These are phyloP conservation scores for Penicillium crustosum DNA, from an alignment of 2,329 filamentous ascomycete genomes.

Conservation along the genomic window DNA sequence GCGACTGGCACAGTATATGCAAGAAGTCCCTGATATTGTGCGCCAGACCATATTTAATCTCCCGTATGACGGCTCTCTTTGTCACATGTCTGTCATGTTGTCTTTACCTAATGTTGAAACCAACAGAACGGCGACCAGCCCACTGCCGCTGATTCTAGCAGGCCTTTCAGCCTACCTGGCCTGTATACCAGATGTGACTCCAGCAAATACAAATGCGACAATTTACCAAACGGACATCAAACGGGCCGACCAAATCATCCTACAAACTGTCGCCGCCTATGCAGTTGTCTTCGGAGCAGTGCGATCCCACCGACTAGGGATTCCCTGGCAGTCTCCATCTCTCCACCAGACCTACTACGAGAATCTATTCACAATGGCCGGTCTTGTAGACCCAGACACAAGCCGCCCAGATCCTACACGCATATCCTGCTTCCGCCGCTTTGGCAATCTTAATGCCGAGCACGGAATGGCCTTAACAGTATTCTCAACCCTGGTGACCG, in stretches of 20 bases:
- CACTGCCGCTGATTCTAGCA: constrained; percentile 29
- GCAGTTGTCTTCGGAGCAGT: constrained; percentile 29
- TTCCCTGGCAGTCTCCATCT: constrained; percentile 19
- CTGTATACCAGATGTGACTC: constrained; percentile 21
- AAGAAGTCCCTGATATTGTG: constrained; percentile 24
- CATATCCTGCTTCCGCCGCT: constrained; percentile 53
- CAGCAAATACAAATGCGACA: constrained; percentile 19
- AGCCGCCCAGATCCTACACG: constrained; percentile 48
- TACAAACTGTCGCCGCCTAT: constrained; percentile 28
- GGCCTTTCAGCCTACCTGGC: constrained; percentile 33
- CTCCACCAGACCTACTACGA: constrained; percentile 53
- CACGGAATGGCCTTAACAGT: constrained; percentile 61
- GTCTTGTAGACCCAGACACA: constrained; percentile 51
- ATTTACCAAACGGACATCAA: constrained; percentile 27
- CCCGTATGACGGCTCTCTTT: constrained; percentile 21
- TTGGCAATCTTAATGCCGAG: constrained; percentile 59
- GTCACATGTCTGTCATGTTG: no score
- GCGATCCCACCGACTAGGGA: constrained; percentile 27
- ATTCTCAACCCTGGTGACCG: constrained; percentile 57
- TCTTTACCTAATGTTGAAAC: not conserved
- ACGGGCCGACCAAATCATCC: constrained; percentile 24
- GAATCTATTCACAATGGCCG: constrained; percentile 58
- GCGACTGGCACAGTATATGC: constrained; percentile 24
- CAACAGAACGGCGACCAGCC: constrained; percentile 20
- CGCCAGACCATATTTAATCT: constrained; percentile 23